These are phyloP conservation scores for Tylopilus rubrobrunneus DNA, from an alignment of 768 basidiomycete genomes.

Conservation along the genomic window DNA sequence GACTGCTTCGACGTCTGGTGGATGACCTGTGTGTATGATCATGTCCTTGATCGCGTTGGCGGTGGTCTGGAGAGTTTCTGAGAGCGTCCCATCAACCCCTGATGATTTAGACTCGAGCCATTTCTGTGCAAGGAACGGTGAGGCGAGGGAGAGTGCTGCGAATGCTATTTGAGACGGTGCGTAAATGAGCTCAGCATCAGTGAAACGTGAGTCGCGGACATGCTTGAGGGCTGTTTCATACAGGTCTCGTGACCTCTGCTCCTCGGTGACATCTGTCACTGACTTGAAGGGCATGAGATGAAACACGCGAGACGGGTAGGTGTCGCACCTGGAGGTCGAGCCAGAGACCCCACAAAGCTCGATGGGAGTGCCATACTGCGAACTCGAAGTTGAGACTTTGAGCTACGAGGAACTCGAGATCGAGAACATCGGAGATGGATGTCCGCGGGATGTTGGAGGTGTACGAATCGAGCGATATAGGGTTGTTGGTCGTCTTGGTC, in stretches of 20 bases:
- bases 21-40: constrained; percentile 51
- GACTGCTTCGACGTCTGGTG: constrained; percentile 78
- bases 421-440: constrained; percentile 77
- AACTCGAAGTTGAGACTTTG: constrained; percentile 95
- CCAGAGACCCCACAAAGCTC: constrained; percentile 85
- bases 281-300: constrained; percentile 40
- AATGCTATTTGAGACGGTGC: constrained; percentile 92
- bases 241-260: constrained; percentile 45
- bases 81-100: constrained; percentile 6
- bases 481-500: constrained; percentile 95
- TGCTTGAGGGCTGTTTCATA: constrained; percentile 66
- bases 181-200: constrained; percentile 89
- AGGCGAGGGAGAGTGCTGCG: constrained; percentile 65
- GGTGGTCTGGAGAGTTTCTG: constrained; percentile 29
- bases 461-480: constrained; percentile 84
- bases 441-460: constrained; percentile 81
- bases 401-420: constrained; percentile 93
- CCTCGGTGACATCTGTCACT: constrained; percentile 47
- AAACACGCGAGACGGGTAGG: not conserved
- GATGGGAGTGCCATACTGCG: constrained; percentile 86
- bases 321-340: constrained; percentile 76
- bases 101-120: constrained; percentile 53
- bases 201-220: constrained; percentile 78
- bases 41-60: constrained; percentile 48
- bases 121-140: constrained; percentile 52